These are phyloP conservation scores for Elongisporangium prolatum DNA, from an alignment of 352 stramenopile genomes.

Conservation along the genomic window DNA sequence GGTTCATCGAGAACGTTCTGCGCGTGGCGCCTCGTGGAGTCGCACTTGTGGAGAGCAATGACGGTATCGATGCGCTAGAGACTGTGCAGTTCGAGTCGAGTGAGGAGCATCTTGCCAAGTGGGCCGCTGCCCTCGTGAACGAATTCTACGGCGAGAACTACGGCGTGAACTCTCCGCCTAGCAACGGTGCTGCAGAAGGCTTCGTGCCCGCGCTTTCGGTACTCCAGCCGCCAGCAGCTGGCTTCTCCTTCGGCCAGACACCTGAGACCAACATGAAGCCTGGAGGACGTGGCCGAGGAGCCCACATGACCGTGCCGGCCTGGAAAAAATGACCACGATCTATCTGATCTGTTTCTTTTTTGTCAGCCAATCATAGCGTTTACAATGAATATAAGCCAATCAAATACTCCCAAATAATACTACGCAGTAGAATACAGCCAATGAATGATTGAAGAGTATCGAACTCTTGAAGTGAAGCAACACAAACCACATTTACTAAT, in stretches of 20 bases:
- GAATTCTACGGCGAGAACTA: conserved; percentile 84
- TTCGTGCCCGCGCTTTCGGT: conserved; percentile 16
- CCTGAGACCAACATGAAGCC: conserved; percentile 8
- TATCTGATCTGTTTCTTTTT: not conserved
- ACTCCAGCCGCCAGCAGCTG: conserved; percentile 11
- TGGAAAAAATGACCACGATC: conserved; percentile 48
- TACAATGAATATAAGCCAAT: conserved; percentile 3
- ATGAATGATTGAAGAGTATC: not conserved
- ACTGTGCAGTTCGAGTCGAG: conserved; percentile 65
- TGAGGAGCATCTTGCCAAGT: conserved; percentile 54
- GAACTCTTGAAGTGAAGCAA: not conserved
- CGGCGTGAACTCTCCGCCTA: conserved; percentile 62
- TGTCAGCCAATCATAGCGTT: not conserved
- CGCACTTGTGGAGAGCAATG: conserved; percentile 47
- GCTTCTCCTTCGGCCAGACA: conserved; percentile 13
- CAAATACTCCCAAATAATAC: not conserved
- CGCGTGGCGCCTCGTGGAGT: conserved; percentile 50
- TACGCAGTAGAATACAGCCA: not conserved
- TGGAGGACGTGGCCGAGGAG: conserved; percentile 49
- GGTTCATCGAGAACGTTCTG: conserved; percentile 78
- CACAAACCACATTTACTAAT: not conserved
- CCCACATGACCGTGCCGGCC: conserved; percentile 63
- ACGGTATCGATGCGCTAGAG: conserved; percentile 78
- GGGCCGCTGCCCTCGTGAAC: conserved; percentile 72
- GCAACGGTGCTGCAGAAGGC: conserved; percentile 13